Base-by-base conservation (phyloP, 2,329 filamentous ascomycete genomes). In the Curvularia hawaiiensis region DNA sequence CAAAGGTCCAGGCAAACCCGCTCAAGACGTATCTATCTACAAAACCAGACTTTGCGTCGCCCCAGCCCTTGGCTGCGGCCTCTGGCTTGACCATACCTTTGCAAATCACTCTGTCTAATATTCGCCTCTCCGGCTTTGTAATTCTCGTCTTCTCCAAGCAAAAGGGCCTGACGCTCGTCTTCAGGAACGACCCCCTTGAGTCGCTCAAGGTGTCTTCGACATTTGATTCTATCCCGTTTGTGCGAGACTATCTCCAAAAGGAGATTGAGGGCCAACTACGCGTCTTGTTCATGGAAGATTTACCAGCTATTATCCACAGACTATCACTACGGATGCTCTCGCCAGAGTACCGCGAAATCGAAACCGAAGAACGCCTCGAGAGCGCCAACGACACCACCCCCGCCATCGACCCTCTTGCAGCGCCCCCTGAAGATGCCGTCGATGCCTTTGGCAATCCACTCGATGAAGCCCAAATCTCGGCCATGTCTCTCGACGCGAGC, bases 201-300 rank as follows among this genome's bases (percentile, higher is more conserved):
- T 97, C 94, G 4, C 87, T 99, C 71, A 98, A 97, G 80, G 95
- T 99, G 65, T 98, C 94, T 0, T 98, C 94, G 66, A 99, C 95
- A 44, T 99, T 99, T 77, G 95, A 99, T 80, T 97, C 94, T 12
- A 99, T 99, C 70, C 94, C 95, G 44, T 99, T 99, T 73, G 95
- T 99, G 61, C 90, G 95, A 66, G 93, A 99, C 77, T 98, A 98
- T 76, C 81, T 99, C 55, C 95, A 99, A 74, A 90, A 91, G 75
- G 96, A 94, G 60, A 99, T 99, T 68, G 95, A 99, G 78, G 90
- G 87, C 50, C 95, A 98, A 77, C 79, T 99, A 60, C 88, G 95
- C 30, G 92, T 93, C 53, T 75, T 99, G 64, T 96, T 99, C 83
- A 98, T 98, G 92, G 94, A 99, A 63, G 95, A 99, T 75, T 79